Evolutionary conservation across 164 flowering plant genomes (phyloP).

Genomic region (Aristolochia fimbriata): DNA sequence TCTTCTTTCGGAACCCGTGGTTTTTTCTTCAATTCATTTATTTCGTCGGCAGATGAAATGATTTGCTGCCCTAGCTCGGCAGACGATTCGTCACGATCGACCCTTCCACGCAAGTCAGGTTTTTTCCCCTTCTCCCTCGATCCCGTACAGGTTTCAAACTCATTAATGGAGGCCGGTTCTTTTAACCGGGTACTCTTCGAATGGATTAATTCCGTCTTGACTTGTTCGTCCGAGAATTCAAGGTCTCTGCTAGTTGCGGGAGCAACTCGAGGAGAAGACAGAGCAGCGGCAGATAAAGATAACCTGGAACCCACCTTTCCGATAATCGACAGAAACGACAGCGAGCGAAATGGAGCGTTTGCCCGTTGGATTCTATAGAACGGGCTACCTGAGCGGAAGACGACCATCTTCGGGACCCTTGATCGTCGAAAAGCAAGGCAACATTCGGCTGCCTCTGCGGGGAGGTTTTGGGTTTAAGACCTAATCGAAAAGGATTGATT

Average conservation of each 20-base stretch:
- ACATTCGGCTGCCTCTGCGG: too few relatives aligned
- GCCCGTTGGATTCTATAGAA: not conserved
- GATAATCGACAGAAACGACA: not conserved
- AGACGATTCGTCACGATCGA: not conserved
- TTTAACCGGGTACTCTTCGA: not conserved
- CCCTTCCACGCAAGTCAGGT: not conserved
- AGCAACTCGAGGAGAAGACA: not conserved
- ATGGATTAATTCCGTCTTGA: not conserved
- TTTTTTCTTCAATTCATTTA: slow-evolving; percentile 9
- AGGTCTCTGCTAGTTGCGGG: not conserved
- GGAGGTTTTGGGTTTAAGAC: too few relatives aligned
- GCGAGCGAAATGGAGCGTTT: not conserved
- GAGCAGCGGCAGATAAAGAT: not conserved
- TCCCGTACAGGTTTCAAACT: not conserved
- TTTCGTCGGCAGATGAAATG: not conserved
- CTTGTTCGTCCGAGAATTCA: not conserved
- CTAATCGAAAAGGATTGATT: too few relatives aligned
- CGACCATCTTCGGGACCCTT: not conserved
- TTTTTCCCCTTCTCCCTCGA: not conserved
- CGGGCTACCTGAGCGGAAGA: not conserved
- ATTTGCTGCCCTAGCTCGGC: slow-evolving; percentile 1
- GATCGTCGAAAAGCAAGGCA: not conserved
- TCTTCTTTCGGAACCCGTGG: slow-evolving; percentile 10
- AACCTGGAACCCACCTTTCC: not conserved
- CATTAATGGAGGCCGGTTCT: not conserved